phyloP scores from a whole-genome alignment of 2,329 filamentous ascomycete species.

The Akanthomyces uredinophilus region DNA sequence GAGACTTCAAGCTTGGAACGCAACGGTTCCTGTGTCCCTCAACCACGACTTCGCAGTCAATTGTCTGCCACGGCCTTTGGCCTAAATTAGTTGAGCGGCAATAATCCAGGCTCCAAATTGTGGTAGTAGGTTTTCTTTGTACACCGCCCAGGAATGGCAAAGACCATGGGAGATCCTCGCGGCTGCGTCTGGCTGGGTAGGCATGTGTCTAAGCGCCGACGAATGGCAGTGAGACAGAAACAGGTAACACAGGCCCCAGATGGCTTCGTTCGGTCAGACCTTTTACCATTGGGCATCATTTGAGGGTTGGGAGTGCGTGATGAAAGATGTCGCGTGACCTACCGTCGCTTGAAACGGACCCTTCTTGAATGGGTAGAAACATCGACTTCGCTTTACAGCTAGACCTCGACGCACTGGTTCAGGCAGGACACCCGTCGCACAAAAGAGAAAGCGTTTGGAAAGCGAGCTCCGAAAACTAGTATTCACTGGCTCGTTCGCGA shows the following conservation, averaged over 20 bases:
- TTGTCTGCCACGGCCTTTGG: constrained; percentile 59
- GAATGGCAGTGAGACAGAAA: neutral
- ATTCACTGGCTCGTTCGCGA: neutral
- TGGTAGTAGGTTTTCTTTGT: constrained; percentile 27
- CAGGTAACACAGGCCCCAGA: constrained; percentile 38
- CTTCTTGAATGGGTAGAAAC: neutral
- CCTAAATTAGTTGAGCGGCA: constrained; percentile 40
- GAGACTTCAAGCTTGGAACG: constrained; percentile 46
- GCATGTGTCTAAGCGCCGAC: neutral
- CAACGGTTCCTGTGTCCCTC: constrained; percentile 40
- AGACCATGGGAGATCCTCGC: neutral
- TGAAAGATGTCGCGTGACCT: neutral
- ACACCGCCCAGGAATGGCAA: neutral
- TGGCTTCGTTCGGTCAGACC: constrained; percentile 50
- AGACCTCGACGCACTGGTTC: neutral
- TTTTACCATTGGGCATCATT: constrained; percentile 62
- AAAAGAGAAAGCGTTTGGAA: neutral
- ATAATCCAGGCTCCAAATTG: constrained; percentile 50
- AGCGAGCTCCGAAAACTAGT: too few species aligned
- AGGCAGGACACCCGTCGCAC: neutral
- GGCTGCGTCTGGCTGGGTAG: neutral
- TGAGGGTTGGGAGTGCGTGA: constrained; percentile 16
- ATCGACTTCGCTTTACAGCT: neutral
- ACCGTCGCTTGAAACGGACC: neutral
- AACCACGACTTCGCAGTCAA: constrained; percentile 13